A percentile compares a stretch with the other conserved stretches of the same genome.
Conservation (phyloP, 2,329 filamentous ascomycete species). For the Aschersonia sp. region DNA sequence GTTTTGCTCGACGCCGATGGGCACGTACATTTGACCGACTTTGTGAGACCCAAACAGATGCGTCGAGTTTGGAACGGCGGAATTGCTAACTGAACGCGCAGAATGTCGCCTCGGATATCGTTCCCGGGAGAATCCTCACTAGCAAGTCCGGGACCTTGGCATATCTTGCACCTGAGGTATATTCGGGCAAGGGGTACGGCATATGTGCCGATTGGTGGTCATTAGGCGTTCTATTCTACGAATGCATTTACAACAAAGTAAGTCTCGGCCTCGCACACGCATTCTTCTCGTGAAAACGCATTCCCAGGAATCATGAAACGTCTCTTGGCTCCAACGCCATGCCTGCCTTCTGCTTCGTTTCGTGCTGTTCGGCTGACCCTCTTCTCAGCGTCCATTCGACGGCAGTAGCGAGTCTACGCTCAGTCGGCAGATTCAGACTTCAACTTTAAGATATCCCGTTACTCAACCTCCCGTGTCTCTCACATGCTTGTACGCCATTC, state of each 20-base stretch:
- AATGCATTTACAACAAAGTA: slow-evolving; percentile 98
- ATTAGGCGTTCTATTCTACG: slow-evolving; percentile 92
- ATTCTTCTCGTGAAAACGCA: background rate
- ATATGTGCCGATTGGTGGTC: slow-evolving; percentile 98
- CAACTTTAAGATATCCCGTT: slow-evolving; percentile 75
- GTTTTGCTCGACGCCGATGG: slow-evolving; percentile 77
- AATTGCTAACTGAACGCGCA: slow-evolving; percentile 22
- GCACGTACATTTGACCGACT: slow-evolving; percentile 95
- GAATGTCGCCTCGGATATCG: slow-evolving; percentile 94
- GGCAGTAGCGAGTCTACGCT: slow-evolving; percentile 73
- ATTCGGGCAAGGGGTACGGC: slow-evolving; percentile 77
- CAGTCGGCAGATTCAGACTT: slow-evolving; percentile 66
- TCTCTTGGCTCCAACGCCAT: background rate
- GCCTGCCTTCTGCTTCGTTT: background rate
- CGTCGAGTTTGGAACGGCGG: background rate
- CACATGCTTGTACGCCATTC: slow-evolving; percentile 78
- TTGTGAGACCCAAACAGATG: slow-evolving; percentile 42
- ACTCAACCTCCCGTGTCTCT: slow-evolving; percentile 84
- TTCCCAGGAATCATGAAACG: background rate
- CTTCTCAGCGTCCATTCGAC: slow-evolving; percentile 70
- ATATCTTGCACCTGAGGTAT: slow-evolving; percentile 92
- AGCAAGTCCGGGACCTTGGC: slow-evolving; percentile 96
- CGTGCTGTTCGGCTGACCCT: slow-evolving; percentile 1
- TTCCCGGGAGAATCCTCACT: slow-evolving; percentile 66
- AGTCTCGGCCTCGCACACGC: slow-evolving; percentile 9